phyloP scores from a whole-genome alignment of 164 flowering plant genomes.

The Brasenia schreberi region DNA sequence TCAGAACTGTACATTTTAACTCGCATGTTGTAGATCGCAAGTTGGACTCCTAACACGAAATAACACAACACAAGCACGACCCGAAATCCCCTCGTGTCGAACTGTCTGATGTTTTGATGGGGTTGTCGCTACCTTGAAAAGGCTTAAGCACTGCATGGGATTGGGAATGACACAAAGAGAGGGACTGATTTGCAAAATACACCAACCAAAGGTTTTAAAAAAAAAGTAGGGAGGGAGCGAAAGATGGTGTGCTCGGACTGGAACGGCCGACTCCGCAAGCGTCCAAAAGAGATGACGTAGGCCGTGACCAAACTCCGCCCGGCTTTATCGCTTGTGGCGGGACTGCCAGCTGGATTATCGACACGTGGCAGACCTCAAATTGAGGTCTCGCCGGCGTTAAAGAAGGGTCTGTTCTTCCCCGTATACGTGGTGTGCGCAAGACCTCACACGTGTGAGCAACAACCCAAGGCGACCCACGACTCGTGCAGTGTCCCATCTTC shows the following conservation, averaged over 20 bases:
- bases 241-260: background rate
- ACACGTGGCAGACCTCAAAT: background rate
- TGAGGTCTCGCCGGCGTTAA: too few relatives aligned
- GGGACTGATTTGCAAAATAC: too few relatives aligned
- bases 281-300: slow-evolving; percentile 3
- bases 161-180: too few relatives aligned
- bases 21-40: background rate
- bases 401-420: too few relatives aligned
- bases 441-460: background rate
- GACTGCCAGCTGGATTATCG: background rate
- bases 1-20: background rate
- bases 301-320: slow-evolving; percentile 3
- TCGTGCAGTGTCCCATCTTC: background rate
- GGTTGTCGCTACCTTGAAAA: background rate
- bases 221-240: background rate
- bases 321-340: background rate
- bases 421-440: background rate
- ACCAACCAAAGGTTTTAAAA: too few relatives aligned
- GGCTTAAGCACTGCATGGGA: too few relatives aligned
- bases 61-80: too few relatives aligned
- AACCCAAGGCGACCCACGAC: slow-evolving; percentile 4
- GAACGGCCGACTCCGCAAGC: background rate
- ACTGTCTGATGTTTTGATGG: background rate
- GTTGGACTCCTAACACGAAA: background rate
- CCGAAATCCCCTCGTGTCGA: too few relatives aligned